Evolutionary conservation across 805 yeast species (phyloP).

Genomic region (Cyberlindnera amylophila): DNA sequence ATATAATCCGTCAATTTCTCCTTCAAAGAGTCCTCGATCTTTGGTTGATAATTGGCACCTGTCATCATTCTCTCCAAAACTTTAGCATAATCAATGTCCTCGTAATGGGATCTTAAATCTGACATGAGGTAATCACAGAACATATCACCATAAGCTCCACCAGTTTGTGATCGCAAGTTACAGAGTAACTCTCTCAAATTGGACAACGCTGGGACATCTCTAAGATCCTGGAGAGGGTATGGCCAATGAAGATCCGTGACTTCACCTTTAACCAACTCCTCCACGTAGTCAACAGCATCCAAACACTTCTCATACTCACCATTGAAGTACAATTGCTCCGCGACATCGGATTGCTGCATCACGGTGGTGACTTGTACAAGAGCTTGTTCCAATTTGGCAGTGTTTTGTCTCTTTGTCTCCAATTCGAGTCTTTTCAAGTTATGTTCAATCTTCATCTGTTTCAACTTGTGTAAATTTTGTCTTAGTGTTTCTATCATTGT

Average conservation of each 20-base stretch:
- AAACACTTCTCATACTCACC: constrained; percentile 53
- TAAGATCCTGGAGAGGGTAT: constrained; percentile 29
- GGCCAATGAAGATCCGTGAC: constrained; percentile 39
- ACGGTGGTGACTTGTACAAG: constrained; percentile 46
- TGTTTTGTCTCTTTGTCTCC: constrained; percentile 51
- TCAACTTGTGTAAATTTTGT: constrained; percentile 41
- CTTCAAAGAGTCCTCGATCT: constrained; percentile 39
- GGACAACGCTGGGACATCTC: constrained; percentile 29
- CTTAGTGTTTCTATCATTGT: constrained; percentile 44
- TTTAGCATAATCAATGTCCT: constrained; percentile 41
- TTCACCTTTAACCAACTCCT: constrained; percentile 56
- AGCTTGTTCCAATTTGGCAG: constrained; percentile 59
- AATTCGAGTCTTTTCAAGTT: constrained; percentile 50
- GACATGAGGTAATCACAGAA: constrained; percentile 52
- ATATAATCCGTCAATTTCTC: constrained; percentile 43
- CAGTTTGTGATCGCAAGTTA: constrained; percentile 58
- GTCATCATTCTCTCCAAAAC: constrained; percentile 44
- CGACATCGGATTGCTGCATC: constrained; percentile 43
- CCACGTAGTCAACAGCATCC: constrained; percentile 52
- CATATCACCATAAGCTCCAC: constrained; percentile 58
- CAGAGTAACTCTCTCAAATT: constrained; percentile 48
- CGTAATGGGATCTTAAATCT: constrained; percentile 60
- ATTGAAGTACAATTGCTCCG: constrained; percentile 41
- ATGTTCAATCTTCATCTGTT: constrained; percentile 43
- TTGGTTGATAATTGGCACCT: constrained; percentile 35